phyloP scores from a whole-genome alignment of 177 flowering plant genomes.

The Vitis hybrid region DNA sequence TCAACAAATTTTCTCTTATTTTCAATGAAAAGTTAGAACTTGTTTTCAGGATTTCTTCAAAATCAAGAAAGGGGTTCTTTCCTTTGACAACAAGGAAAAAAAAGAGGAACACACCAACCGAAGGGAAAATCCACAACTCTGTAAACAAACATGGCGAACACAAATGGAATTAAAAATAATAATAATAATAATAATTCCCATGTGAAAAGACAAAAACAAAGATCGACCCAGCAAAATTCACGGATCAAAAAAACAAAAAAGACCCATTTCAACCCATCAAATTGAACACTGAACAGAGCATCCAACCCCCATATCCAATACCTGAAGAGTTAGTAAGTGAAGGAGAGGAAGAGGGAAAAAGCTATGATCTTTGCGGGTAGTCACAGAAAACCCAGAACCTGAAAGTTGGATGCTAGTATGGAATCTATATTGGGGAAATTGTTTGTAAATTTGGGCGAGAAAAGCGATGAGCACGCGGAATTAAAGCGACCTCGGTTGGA shows the following conservation, averaged over 20 bases:
- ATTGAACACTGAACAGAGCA: constrained; percentile 5
- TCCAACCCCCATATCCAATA: background rate
- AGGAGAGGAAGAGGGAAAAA: background rate
- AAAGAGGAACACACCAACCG: background rate
- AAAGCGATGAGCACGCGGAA: constrained; percentile 17
- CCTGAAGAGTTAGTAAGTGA: background rate
- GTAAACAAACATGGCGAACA: background rate
- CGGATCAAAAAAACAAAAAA: constrained; percentile 8
- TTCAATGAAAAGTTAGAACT: background rate
- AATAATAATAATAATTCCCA: background rate
- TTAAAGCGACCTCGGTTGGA: constrained; percentile 2
- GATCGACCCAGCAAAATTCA: constrained; percentile 10
- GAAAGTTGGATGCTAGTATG: background rate
- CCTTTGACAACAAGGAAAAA: constrained; percentile 6
- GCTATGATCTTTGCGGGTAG: background rate
- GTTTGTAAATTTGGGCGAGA: constrained; percentile 19
- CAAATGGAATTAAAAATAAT: background rate
- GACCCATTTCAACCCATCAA: constrained; percentile 11
- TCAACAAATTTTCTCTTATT: background rate
- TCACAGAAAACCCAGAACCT: background rate
- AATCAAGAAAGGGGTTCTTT: constrained; percentile 12
- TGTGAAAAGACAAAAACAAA: background rate
- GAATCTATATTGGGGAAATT: background rate
- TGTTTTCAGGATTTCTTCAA: constrained; percentile 1
- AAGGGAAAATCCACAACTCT: background rate